Conservation (phyloP, 2,329 filamentous ascomycete species). For the Aotearoamyces nothofagi region DNA sequence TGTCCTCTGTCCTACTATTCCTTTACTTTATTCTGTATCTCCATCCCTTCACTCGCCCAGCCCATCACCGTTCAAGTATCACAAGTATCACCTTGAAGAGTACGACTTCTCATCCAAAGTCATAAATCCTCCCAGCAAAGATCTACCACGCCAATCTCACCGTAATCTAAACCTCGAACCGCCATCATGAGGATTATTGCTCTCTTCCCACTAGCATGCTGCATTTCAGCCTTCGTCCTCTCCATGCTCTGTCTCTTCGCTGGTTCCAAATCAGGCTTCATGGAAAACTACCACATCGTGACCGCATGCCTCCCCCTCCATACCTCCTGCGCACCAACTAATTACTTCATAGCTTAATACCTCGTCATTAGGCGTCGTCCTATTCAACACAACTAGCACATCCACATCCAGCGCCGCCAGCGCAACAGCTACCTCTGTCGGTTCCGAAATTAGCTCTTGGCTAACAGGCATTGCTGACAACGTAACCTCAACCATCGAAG, state of each 20-base stretch:
- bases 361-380: constrained; percentile 31
- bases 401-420: constrained; percentile 14
- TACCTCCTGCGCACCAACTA: too few relatives aligned
- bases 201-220: constrained; percentile 23
- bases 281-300: constrained; percentile 40
- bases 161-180: too few relatives aligned
- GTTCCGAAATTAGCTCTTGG: constrained; percentile 18
- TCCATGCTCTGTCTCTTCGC: constrained; percentile 44
- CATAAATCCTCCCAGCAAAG: too few relatives aligned
- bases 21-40: too few relatives aligned
- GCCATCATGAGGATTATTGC: too few relatives aligned
- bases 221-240: constrained; percentile 31
- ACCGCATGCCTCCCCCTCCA: constrained; percentile 24
- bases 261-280: constrained; percentile 36
- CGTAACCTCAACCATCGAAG: constrained; percentile 23
- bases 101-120: too few relatives aligned
- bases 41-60: too few relatives aligned
- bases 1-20: too few relatives aligned
- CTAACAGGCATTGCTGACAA: constrained; percentile 19
- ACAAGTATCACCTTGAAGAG: too few relatives aligned
- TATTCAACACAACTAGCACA: constrained; percentile 12
- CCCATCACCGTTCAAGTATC: too few relatives aligned
- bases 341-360: constrained; percentile 29
- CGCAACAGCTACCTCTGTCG: constrained; percentile 17
- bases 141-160: too few relatives aligned